Evolutionary conservation across 1,284 basidiomycete species (phyloP), one percentile per base, ranked within the genome.

Genomic region (Leccinum griseonigrum): DNA sequence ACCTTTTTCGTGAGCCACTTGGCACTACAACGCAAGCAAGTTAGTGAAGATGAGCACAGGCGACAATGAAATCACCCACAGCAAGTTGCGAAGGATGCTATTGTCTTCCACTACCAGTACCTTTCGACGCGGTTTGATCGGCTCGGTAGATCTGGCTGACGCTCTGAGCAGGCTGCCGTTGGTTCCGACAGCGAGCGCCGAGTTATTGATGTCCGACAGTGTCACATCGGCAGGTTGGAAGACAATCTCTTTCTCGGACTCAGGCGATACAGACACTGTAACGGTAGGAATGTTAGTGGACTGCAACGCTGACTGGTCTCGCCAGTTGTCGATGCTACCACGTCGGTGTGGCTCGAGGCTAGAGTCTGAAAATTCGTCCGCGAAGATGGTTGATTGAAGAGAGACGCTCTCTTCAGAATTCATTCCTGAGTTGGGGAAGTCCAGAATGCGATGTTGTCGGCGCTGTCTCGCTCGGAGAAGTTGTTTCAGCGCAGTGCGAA

Each of bases 101-200:
- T 95, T 94, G 69, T 95, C 92, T 75, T 94, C 94, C 2, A 94
- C 91, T 2, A 95, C 87, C 58, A 95, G 77, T 9, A 94, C 85
- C 54, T 86, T 82, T 59, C 87, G 79, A 8, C 74, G 75, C 2
- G 74, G 74, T 59, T 76, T 77, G 29, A 72, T 70, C 16, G 70
- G 70, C 29, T 79, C 76, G 40, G 82, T 66, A 52, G 83, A 69
- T 31, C 83, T 79, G n/a, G 86, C 69, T 0, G 88, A 85, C 4
- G 85, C 81, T 72, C 81, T 85, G 52, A 90, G 72, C 34, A 91
- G 70, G 3, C 83, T 86, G 9, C 87, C 89, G 7, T 82, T 83
- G 8, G 78, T 71, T 11, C 86, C 87, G 43, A 90, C 75, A 2
- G 79, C 73, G 18, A 91, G 79, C 4, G 83, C 85, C 16, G 83